Evolutionary conservation across 2,329 filamentous ascomycete species (phyloP).

Genomic region (Zasmidium citrigriseum): DNA sequence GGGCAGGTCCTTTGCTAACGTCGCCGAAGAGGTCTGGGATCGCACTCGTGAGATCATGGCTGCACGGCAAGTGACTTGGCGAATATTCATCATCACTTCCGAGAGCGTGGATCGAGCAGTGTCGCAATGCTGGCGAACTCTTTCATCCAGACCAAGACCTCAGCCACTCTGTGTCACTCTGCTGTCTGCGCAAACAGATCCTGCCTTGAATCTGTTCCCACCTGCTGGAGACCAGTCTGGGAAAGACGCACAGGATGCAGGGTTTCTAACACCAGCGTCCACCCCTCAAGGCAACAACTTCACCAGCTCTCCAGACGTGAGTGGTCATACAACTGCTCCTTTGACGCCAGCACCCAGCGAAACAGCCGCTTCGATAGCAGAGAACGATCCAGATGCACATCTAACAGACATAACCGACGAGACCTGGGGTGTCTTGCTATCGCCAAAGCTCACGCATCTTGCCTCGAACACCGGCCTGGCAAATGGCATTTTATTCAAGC

Average conservation of each 20-base stretch:
- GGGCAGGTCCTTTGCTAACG: slow-evolving; percentile 63
- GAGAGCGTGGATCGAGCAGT: slow-evolving; percentile 16
- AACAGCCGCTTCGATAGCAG: slow-evolving; percentile 46
- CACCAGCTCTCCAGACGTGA: slow-evolving; percentile 33
- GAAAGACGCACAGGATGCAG: slow-evolving; percentile 26
- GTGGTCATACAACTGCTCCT: slow-evolving; percentile 26
- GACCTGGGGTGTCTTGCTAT: slow-evolving; percentile 71
- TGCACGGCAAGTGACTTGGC: slow-evolving; percentile 71
- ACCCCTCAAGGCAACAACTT: slow-evolving; percentile 53
- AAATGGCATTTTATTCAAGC: slow-evolving; percentile 47
- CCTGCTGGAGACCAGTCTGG: slow-evolving; percentile 11
- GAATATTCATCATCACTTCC: slow-evolving; percentile 64
- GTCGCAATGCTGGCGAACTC: slow-evolving; percentile 27
- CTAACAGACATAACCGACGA: slow-evolving; percentile 74
- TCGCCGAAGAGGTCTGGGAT: slow-evolving; percentile 77
- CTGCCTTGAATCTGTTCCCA: slow-evolving; percentile 22
- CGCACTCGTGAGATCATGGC: slow-evolving; percentile 71
- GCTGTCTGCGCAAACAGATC: slow-evolving; percentile 21
- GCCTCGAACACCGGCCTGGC: slow-evolving; percentile 41
- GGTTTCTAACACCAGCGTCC: slow-evolving; percentile 63
- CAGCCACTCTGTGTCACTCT: slow-evolving; percentile 37
- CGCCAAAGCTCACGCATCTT: slow-evolving; percentile 38
- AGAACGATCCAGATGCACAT: slow-evolving; percentile 62
- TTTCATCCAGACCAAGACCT: slow-evolving; percentile 37
- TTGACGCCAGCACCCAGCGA: slow-evolving; percentile 53